phyloP scores from a whole-genome alignment of 192 early-diverging fungal species.

The Backusella morwellensis region DNA sequence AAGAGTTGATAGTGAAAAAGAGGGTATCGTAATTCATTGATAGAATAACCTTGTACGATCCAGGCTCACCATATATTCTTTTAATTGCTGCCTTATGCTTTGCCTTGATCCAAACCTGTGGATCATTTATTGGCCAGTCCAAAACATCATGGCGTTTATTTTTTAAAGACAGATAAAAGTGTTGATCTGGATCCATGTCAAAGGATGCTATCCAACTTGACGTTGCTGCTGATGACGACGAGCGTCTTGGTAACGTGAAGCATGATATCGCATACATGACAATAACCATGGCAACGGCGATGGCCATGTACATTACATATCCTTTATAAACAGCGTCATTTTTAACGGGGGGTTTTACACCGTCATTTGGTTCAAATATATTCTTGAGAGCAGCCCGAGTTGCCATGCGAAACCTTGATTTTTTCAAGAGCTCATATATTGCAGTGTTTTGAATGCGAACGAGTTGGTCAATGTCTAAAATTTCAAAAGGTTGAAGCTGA shows the following conservation, averaged over 20 bases:
- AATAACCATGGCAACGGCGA: too few relatives aligned
- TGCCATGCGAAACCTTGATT: slow-evolving; percentile 12
- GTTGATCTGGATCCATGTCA: background rate
- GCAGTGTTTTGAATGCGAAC: slow-evolving; percentile 1
- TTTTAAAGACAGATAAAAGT: background rate
- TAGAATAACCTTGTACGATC: background rate
- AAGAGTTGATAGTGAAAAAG: background rate
- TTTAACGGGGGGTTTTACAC: background rate
- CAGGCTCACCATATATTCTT: background rate
- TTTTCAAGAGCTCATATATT: slow-evolving; percentile 15
- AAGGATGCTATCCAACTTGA: background rate
- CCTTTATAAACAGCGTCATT: too few relatives aligned
- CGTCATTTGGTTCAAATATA: background rate
- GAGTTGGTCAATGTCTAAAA: slow-evolving; percentile 22
- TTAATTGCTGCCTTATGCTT: background rate
- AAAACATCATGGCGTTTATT: background rate
- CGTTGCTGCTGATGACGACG: too few relatives aligned
- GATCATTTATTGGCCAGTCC: background rate
- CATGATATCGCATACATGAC: too few relatives aligned
- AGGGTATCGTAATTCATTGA: background rate
- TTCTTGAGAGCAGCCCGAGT: background rate
- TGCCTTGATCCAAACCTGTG: background rate
- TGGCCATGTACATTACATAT: too few relatives aligned
- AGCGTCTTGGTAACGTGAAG: too few relatives aligned
- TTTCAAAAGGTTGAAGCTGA: slow-evolving; percentile 17